Evolutionary conservation across 371 early-diverging fungal species (phyloP).

Genomic region (Mucor velutinosus): DNA sequence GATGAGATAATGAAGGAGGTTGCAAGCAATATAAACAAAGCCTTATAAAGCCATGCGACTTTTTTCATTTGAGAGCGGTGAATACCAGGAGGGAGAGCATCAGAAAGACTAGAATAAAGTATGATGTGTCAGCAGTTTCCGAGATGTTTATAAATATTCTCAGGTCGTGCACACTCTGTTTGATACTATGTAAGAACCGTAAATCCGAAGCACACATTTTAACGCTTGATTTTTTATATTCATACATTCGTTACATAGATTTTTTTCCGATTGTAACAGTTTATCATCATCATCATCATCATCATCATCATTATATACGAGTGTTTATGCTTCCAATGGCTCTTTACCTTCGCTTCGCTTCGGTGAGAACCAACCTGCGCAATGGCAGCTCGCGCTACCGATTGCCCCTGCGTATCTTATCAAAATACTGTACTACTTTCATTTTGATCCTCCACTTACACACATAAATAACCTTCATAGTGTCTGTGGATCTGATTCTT

Average conservation of each 20-base stretch:
- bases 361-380: too few species aligned
- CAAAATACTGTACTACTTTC: too few species aligned
- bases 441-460: too few species aligned
- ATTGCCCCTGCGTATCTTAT: too few species aligned
- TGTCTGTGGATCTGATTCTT: too few species aligned
- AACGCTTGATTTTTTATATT: not conserved
- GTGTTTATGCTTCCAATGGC: too few species aligned
- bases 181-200: not conserved
- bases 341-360: too few species aligned
- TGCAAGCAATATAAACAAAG: not conserved
- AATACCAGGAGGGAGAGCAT: not conserved
- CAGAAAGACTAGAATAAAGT: not conserved
- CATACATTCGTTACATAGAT: not conserved
- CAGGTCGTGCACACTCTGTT: not conserved
- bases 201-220: not conserved
- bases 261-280: too few species aligned
- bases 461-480: too few species aligned
- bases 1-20: not conserved
- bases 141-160: not conserved
- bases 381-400: too few species aligned
- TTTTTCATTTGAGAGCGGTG: not conserved
- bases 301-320: too few species aligned
- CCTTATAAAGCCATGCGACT: not conserved
- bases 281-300: too few species aligned
- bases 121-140: slow-evolving; percentile 8